Percentiles rank a stretch among this genome's conserved stretches.
Evolutionary conservation across 2,329 filamentous ascomycete genomes (phyloP).

Genomic region (Alternaria rosae): DNA sequence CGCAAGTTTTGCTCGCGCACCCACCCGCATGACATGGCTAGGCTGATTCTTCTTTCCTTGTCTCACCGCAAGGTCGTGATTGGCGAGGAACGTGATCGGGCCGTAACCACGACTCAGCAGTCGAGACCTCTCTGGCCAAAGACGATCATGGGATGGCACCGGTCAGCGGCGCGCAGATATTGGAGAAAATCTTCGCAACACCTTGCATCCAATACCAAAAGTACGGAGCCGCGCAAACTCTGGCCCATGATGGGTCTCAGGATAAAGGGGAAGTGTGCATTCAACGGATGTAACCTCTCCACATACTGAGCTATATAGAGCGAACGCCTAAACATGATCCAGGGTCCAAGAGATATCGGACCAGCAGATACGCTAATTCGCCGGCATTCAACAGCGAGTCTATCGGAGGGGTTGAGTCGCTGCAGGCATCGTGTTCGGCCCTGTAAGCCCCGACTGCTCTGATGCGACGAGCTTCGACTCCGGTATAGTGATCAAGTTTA

Average conservation of each 20-base stretch:
- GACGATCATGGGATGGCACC: background rate
- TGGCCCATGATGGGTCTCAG: background rate
- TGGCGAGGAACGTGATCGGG: background rate
- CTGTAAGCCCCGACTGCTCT: constrained; percentile 28
- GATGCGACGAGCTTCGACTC: constrained; percentile 22
- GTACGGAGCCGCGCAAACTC: background rate
- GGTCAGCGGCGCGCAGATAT: background rate
- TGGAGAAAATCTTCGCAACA: background rate
- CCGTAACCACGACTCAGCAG: background rate
- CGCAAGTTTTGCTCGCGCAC: background rate
- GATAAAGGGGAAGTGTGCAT: background rate
- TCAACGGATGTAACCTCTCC: background rate
- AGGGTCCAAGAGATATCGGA: background rate
- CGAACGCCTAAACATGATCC: background rate
- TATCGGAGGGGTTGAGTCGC: constrained; percentile 34
- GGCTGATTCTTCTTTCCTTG: background rate
- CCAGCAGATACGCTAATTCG: constrained; percentile 43
- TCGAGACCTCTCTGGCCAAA: background rate
- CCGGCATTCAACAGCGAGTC: constrained; percentile 36
- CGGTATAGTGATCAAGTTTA: background rate
- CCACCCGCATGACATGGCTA: background rate
- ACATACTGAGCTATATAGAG: background rate
- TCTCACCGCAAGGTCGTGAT: background rate
- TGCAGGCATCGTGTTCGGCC: constrained; percentile 26
- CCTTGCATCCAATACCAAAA: background rate